Percentiles rank a stretch among this genome's conserved stretches.
Evolutionary conservation across 768 basidiomycete genomes (phyloP).

Genomic region (Lactarius hengduanensis): DNA sequence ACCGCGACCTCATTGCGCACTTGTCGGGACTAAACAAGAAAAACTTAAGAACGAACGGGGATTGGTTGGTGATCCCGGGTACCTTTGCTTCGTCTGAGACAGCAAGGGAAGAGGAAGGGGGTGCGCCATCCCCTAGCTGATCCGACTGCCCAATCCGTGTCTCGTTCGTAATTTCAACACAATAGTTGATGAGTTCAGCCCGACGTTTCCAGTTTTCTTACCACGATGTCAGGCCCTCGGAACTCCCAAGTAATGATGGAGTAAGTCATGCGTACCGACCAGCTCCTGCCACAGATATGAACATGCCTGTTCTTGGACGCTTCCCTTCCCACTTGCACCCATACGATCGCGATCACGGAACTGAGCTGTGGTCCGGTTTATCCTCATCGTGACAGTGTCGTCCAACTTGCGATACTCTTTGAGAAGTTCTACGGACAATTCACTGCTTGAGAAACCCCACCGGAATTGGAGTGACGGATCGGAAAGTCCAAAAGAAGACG

Average conservation of each 20-base stretch:
- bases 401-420: slow-evolving; percentile 80
- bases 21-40: slow-evolving; percentile 56
- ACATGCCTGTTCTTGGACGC: slow-evolving; percentile 72
- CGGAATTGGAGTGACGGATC: slow-evolving; percentile 3
- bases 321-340: slow-evolving; percentile 46
- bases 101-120: slow-evolving; percentile 47
- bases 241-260: slow-evolving; percentile 28
- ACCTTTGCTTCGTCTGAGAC: slow-evolving; percentile 74
- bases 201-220: slow-evolving; percentile 64
- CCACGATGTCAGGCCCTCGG: slow-evolving; percentile 40
- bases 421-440: slow-evolving; percentile 58
- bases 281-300: slow-evolving; percentile 75
- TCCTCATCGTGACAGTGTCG: slow-evolving; percentile 74
- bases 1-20: slow-evolving; percentile 72
- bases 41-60: slow-evolving; percentile 9
- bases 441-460: slow-evolving; percentile 17
- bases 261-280: slow-evolving; percentile 49
- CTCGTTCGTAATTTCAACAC: slow-evolving; percentile 66
- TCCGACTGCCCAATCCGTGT: slow-evolving; percentile 48
- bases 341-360: slow-evolving; percentile 69
- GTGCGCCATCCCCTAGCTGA: slow-evolving; percentile 42
- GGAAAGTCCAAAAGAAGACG: slow-evolving; percentile 16
- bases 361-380: slow-evolving; percentile 76
- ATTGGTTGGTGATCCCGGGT: slow-evolving; percentile 27
- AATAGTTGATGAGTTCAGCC: slow-evolving; percentile 72